These are phyloP conservation scores for Hypoxylon perforatum DNA, from an alignment of 495 filamentous ascomycete species.

Conservation along the genomic window DNA sequence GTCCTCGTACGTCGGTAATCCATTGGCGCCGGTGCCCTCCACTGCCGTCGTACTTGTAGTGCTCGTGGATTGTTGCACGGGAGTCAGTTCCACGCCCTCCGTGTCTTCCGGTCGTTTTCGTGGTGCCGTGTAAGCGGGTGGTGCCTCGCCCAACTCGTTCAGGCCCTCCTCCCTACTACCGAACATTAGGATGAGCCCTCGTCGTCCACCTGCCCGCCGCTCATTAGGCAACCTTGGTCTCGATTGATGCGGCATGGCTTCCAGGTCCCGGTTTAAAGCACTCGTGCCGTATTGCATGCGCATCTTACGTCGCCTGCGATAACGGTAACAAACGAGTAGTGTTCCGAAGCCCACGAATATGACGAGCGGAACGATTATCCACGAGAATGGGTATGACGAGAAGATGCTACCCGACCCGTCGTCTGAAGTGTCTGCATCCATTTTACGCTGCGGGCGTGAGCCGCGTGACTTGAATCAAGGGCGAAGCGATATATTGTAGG, in stretches of 20 bases:
- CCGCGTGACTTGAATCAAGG: constrained; percentile 14
- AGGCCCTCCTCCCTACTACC: constrained; percentile 59
- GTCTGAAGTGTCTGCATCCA: constrained; percentile 23
- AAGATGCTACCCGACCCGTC: constrained; percentile 28
- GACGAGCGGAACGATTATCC: constrained; percentile 43
- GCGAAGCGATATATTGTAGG: constrained; percentile 8
- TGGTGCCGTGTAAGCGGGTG: constrained; percentile 61
- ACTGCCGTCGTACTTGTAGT: constrained; percentile 17
- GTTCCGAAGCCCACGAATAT: constrained; percentile 38
- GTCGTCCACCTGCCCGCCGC: constrained; percentile 19
- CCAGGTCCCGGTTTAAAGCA: constrained; percentile 35
- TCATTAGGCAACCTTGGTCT: constrained; percentile 24
- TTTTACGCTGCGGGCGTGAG: constrained; percentile 4
- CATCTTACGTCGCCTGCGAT: constrained; percentile 31
- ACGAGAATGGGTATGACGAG: constrained; percentile 38
- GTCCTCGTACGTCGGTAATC: constrained; percentile 38
- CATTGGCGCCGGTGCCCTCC: constrained; percentile 28
- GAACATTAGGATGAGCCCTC: constrained; percentile 26
- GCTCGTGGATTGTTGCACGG: constrained; percentile 34
- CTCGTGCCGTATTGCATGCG: constrained; percentile 39
- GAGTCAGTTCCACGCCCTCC: constrained; percentile 42
- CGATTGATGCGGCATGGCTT: constrained; percentile 31
- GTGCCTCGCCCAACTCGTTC: constrained; percentile 68
- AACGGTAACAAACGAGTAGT: constrained; percentile 40
- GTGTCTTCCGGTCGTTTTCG: constrained; percentile 39